These are phyloP conservation scores for Hypomyces perniciosus DNA, from an alignment of 2,329 filamentous ascomycete genomes.

Conservation along the genomic window DNA sequence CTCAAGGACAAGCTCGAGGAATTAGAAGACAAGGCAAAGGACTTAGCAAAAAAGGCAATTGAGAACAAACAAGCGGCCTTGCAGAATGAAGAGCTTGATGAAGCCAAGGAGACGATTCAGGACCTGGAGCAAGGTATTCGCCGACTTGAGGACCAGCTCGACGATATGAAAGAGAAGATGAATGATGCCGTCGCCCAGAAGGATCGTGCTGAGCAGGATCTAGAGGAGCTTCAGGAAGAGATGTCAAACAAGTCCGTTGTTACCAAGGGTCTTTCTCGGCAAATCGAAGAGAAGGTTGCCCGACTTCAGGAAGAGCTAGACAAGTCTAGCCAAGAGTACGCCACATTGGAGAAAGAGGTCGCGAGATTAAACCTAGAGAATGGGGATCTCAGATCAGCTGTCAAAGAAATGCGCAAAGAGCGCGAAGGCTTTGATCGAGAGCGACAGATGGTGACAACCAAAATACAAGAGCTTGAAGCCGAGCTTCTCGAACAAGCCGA, in stretches of 20 bases:
- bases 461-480: slow-evolving; percentile 50
- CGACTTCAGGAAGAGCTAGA: slow-evolving; percentile 63
- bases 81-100: slow-evolving; percentile 45
- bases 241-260: slow-evolving; percentile 73
- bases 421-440: background rate
- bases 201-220: slow-evolving; percentile 51
- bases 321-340: slow-evolving; percentile 42
- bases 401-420: slow-evolving; percentile 36
- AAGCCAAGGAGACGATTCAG: slow-evolving; percentile 53
- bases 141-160: slow-evolving; percentile 47
- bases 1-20: slow-evolving; percentile 51
- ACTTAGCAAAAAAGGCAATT: slow-evolving; percentile 42
- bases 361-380: slow-evolving; percentile 41
- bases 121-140: slow-evolving; percentile 52
- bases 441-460: slow-evolving; percentile 26
- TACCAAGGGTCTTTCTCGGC: slow-evolving; percentile 67
- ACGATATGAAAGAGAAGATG: slow-evolving; percentile 49
- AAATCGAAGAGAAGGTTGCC: slow-evolving; percentile 64
- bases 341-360: slow-evolving; percentile 46
- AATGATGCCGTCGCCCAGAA: slow-evolving; percentile 49
- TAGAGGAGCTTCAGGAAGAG: slow-evolving; percentile 66
- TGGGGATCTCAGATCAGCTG: slow-evolving; percentile 37
- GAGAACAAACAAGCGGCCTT: slow-evolving; percentile 54
- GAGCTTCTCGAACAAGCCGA: slow-evolving; percentile 54
- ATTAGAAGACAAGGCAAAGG: slow-evolving; percentile 53